Evolutionary conservation across 352 stramenopile genomes (phyloP).

Genomic region (Pythium pectinolyticum): DNA sequence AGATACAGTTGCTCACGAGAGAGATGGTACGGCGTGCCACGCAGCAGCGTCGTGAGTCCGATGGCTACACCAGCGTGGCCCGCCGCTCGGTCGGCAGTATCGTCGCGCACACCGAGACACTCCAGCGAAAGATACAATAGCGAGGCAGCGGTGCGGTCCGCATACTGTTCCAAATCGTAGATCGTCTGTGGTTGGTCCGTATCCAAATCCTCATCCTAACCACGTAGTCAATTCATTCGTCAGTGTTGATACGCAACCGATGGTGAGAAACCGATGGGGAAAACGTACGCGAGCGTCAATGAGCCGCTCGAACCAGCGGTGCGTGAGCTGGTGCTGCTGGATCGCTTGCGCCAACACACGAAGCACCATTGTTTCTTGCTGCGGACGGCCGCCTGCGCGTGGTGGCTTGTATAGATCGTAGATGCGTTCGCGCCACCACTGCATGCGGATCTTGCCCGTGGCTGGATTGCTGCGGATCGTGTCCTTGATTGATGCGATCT

Average conservation of each 20-base stretch:
- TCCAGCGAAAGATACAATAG: slow-evolving; percentile 90
- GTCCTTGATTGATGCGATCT: slow-evolving; percentile 90
- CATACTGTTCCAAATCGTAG: slow-evolving; percentile 79
- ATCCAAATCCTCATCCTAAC: slow-evolving; percentile 80
- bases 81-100: slow-evolving; percentile 73
- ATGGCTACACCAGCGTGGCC: slow-evolving; percentile 85
- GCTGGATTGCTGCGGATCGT: slow-evolving; percentile 79
- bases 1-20: slow-evolving; percentile 75
- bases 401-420: slow-evolving; percentile 57
- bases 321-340: slow-evolving; percentile 73
- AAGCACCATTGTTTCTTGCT: slow-evolving; percentile 65
- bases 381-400: slow-evolving; percentile 8
- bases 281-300: slow-evolving; percentile 75
- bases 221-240: too few species aligned
- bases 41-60: slow-evolving; percentile 82
- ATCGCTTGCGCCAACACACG: slow-evolving; percentile 67
- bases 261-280: neutral
- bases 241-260: too few species aligned
- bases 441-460: slow-evolving; percentile 89
- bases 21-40: slow-evolving; percentile 70
- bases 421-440: slow-evolving; percentile 91
- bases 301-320: slow-evolving; percentile 90
- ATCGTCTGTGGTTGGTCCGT: slow-evolving; percentile 71
- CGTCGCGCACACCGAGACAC: slow-evolving; percentile 73
- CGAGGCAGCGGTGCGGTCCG: slow-evolving; percentile 88